These are phyloP conservation scores for Candida boleticola DNA, from an alignment of 805 yeast genomes.

Conservation along the genomic window DNA sequence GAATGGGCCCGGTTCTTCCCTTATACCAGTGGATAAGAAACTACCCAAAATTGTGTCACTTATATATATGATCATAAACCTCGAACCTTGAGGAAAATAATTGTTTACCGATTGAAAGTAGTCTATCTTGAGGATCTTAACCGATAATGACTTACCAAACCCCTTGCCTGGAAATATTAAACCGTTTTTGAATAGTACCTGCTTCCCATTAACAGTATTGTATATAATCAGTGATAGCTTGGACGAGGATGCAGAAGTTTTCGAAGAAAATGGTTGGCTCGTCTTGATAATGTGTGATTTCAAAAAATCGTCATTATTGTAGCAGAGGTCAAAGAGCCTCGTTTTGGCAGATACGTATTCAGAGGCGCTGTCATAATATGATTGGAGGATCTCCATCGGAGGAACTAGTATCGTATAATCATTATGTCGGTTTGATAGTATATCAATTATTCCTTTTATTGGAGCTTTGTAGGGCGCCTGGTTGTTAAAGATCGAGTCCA, in stretches of 20 bases:
- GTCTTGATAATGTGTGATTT: slow-evolving; percentile 57
- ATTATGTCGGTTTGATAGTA: slow-evolving; percentile 42
- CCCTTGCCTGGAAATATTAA: slow-evolving; percentile 57
- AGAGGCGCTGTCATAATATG: slow-evolving; percentile 27
- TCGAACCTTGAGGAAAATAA: slow-evolving; percentile 55
- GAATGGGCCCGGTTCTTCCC: neutral
- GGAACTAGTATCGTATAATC: slow-evolving; percentile 68
- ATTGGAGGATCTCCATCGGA: slow-evolving; percentile 44
- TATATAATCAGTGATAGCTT: slow-evolving; percentile 43
- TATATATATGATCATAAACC: slow-evolving; percentile 56
- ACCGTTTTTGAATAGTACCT: slow-evolving; percentile 55
- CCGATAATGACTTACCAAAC: slow-evolving; percentile 44
- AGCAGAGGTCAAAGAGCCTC: slow-evolving; percentile 52
- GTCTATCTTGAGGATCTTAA: slow-evolving; percentile 44
- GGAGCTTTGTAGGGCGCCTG: slow-evolving; percentile 44
- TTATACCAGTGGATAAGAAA: slow-evolving; percentile 2
- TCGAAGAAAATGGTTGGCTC: slow-evolving; percentile 21
- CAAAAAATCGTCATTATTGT: slow-evolving; percentile 53
- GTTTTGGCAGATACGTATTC: slow-evolving; percentile 19
- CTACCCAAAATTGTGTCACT: slow-evolving; percentile 55
- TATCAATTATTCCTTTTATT: slow-evolving; percentile 44
- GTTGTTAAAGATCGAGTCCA: slow-evolving; percentile 66
- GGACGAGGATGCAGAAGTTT: slow-evolving; percentile 19
- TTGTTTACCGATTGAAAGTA: slow-evolving; percentile 56
- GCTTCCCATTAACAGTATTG: slow-evolving; percentile 55